Evolutionary conservation across 2,329 filamentous ascomycete genomes (phyloP).

Genomic region (Exophiala oligosperma): DNA sequence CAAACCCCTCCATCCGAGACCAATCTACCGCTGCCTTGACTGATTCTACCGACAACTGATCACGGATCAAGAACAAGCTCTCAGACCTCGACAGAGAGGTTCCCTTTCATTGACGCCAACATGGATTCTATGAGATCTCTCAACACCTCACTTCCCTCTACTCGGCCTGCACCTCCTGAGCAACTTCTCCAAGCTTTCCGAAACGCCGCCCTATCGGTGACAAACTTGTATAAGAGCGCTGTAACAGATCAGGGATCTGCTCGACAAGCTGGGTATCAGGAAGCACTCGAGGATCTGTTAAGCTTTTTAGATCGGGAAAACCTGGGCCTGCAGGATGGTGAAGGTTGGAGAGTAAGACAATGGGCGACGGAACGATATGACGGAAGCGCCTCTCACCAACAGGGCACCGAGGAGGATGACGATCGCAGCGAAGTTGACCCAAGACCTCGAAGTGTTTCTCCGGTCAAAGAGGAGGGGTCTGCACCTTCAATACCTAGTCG

Average conservation of each 20-base stretch:
- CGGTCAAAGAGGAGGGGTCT: constrained; percentile 30
- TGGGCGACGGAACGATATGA: constrained; percentile 56
- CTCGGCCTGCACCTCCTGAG: constrained; percentile 43
- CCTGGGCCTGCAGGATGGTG: constrained; percentile 75
- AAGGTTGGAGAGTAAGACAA: constrained; percentile 66
- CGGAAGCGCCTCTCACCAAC: constrained; percentile 33
- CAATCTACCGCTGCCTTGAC: too few species aligned
- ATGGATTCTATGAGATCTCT: constrained; percentile 68
- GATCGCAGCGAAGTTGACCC: constrained; percentile 39
- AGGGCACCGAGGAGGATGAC: constrained; percentile 44
- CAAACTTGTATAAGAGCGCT: constrained; percentile 93
- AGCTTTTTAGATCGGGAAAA: constrained; percentile 79
- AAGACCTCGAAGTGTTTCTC: constrained; percentile 25
- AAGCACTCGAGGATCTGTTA: constrained; percentile 89
- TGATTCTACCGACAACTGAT: too few species aligned
- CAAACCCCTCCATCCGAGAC: too few species aligned
- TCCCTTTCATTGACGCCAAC: constrained; percentile 3
- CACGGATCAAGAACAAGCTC: too few species aligned
- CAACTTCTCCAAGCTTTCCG: constrained; percentile 84
- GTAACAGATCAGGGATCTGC: constrained; percentile 74
- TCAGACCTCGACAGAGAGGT: too few species aligned
- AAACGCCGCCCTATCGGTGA: constrained; percentile 87
- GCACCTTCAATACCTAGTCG: constrained; percentile 33
- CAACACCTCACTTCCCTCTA: constrained; percentile 60
- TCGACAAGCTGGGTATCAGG: constrained; percentile 82